phyloP scores from a whole-genome alignment of 2,329 filamentous ascomycete genomes.

The Dactylellina haptotyla region DNA sequence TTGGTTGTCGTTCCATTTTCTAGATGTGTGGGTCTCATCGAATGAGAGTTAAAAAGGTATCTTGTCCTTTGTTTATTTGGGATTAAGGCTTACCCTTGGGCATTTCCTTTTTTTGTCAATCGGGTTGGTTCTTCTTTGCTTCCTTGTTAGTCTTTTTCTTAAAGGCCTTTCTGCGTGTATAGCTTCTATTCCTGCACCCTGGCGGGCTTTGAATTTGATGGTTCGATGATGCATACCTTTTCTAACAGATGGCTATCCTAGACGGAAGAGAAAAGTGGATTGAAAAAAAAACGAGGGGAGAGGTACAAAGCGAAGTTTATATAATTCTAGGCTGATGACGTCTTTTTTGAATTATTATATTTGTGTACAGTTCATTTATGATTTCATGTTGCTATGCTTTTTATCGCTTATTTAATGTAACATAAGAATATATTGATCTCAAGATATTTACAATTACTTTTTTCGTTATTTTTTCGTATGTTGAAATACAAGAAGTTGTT shows the following conservation, averaged over 20 bases:
- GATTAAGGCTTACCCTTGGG: neutral
- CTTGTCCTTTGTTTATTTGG: neutral
- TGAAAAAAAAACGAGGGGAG: neutral
- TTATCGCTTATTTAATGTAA: neutral
- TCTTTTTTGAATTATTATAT: neutral
- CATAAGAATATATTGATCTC: conserved; percentile 8
- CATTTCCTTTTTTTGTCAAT: neutral
- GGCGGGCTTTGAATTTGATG: conserved; percentile 2
- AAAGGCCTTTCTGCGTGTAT: neutral
- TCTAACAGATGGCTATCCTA: neutral
- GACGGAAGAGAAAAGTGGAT: neutral
- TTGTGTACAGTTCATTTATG: too few species aligned
- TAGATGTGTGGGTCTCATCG: conserved; percentile 38
- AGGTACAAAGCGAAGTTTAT: neutral
- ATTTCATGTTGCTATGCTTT: neutral
- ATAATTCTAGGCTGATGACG: neutral
- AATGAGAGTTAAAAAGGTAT: conserved; percentile 10
- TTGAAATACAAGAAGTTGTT: conserved; percentile 15
- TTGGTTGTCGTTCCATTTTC: conserved; percentile 9
- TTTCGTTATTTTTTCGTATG: conserved; percentile 7
- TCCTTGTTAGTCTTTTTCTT: conserved; percentile 2
- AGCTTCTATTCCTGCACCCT: neutral
- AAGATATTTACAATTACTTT: conserved; percentile 12
- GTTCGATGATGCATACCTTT: conserved; percentile 4
- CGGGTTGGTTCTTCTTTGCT: neutral